Evolutionary conservation across 805 yeast genomes (phyloP), one percentile per base, ranked within the genome.

Genomic region (Barnettozyma siamensis): DNA sequence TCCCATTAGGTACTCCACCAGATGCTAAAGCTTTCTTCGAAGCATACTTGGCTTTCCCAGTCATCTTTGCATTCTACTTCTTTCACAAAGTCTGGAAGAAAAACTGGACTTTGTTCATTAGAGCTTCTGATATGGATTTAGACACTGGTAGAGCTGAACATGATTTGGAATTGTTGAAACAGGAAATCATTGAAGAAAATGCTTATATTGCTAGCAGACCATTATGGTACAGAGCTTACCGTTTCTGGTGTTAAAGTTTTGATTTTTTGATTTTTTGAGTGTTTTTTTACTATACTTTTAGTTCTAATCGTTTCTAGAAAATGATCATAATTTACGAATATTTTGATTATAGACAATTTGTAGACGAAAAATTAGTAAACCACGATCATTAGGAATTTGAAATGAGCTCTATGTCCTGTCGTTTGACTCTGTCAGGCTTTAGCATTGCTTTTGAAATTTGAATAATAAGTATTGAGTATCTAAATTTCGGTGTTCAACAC

Each of bases 81-180:
- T 63, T 56, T 32, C 74, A 71, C 54, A 70, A 69, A 47, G n/a
- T 64, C 21, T 70, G 68, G 69, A 64, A 62, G 40, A 66, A 57
- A 45, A 62, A 66, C 48, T 67, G 68, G 65, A 51, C 49, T 8
- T 47, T 64, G 8, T 71, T 63, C 53, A 62, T 74, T 47, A 63
- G 62, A 35, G 67, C 74, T 29, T 52, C 60, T 35, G 72, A 74
- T 30, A 72, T 80, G 58, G 86, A 80, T 53, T 57, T 80, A 35
- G 81, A 75, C 52, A 65, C 78, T 33, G 87, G 87, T 43, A 73
- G 84, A 58, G 72, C 81, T 51, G 80, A 76, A 31, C 55, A 74
- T 30, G 85, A 79, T 54, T 53, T 76, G 48, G 83, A 78, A 35
- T 60, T 74, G 40, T 58, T 78, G 44, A 70, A 64, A 53, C 79